phyloP scores from a whole-genome alignment of 225 moss, liverwort and hornwort species.

The Sphagnum tenellum region DNA sequence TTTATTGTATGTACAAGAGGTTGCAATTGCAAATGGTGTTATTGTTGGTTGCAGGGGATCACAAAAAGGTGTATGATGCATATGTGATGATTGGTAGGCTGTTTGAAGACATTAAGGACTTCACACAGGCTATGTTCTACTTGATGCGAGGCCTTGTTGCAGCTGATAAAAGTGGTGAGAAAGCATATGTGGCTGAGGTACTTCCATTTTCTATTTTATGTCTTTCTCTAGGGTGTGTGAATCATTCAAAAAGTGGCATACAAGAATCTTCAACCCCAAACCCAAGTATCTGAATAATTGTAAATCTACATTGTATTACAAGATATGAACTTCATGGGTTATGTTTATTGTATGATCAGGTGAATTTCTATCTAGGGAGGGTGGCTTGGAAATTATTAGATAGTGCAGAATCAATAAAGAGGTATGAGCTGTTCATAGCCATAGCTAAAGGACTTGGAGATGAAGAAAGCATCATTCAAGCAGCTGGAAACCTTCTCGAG shows the following conservation, averaged over 20 bases:
- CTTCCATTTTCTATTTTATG: no score
- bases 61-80: slow-evolving; percentile 12
- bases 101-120: slow-evolving; percentile 25
- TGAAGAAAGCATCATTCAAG: slow-evolving; percentile 7
- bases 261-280: no score
- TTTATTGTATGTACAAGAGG: no score
- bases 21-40: no score
- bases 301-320: no score
- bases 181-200: slow-evolving; percentile 14
- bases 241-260: no score
- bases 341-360: slow-evolving; percentile 1
- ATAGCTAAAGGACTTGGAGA: background rate
- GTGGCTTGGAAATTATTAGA: slow-evolving; percentile 32
- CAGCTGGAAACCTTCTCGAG: slow-evolving; percentile 18
- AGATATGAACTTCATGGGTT: background rate
- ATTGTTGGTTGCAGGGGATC: slow-evolving; percentile 8
- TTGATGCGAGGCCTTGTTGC: slow-evolving; percentile 14
- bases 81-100: slow-evolving; percentile 22
- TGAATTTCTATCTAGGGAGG: slow-evolving; percentile 27
- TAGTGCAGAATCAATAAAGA: slow-evolving; percentile 25
- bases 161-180: background rate
- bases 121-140: slow-evolving; percentile 35
- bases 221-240: no score
- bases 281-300: no score
- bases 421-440: slow-evolving; percentile 19